Evolutionary conservation across 106 monocot genomes (phyloP), one percentile per base, ranked within the genome.

Genomic region (Triglochin maritima): DNA sequence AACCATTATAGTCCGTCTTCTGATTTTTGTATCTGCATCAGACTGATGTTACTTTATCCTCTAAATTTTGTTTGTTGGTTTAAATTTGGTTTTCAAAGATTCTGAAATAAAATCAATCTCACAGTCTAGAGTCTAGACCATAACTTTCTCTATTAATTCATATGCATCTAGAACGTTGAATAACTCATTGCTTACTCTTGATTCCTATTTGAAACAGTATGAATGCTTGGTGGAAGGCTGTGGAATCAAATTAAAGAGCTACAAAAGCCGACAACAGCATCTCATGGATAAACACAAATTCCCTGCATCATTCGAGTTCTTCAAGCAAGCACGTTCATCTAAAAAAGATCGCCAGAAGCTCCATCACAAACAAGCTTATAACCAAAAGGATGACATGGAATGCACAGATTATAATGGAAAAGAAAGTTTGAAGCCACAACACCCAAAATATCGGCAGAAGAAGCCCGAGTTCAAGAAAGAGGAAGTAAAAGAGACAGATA

Each of bases 211-310:
- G 50, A 41, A 49, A 72, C 83, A 98, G 96, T 98, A 84, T 17
- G 88, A 98, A 49, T 98, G 96, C 42, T 66, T 98, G 73, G 88
- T 98, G 60, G 96, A 98, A 74, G 91, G 91, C 42, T 98, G 96
- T 76, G 88, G 77, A n/a, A 55, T 75, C 50, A 98, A 98, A 74
- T 59, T 98, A 55, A 98, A 91, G 78, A 91, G 74, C 81, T 88
- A 91, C 48, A 70, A 84, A 73, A 82, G 85, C 55, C 75, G 96
- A 45, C 83, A 86, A 17, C 91, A 86, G 53, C 96, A 98, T 57
- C 86, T 98, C 44, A 57, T 88, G 4, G 86, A 98, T 57, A 98
- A 91, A 72, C 91, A 98, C 72, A 85, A 82, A 46, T 98, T 91
- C 60, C 91, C 91, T 4, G 9, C 73, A 4, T 83, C 88, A 11